phyloP scores from a whole-genome alignment of 2,329 filamentous ascomycete genomes.

The Diaporthe sp. region DNA sequence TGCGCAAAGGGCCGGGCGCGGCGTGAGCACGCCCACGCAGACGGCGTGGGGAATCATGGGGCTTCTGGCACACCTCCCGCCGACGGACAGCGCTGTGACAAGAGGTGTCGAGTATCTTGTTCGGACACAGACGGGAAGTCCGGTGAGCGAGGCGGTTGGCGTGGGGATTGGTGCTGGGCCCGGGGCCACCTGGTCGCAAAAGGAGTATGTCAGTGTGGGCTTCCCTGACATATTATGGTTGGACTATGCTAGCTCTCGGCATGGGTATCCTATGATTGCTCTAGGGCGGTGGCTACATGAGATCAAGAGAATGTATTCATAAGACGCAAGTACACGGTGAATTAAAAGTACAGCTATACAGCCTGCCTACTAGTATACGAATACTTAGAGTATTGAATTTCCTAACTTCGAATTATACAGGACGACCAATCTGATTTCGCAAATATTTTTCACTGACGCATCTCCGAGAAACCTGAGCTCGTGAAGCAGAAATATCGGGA shows the following conservation, averaged over 20 bases:
- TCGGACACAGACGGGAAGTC: conserved; percentile 26
- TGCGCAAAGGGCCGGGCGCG: conserved; percentile 17
- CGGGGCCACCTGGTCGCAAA: neutral
- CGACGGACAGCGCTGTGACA: neutral
- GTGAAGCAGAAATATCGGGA: too few relatives aligned
- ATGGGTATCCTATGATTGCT: conserved; percentile 26
- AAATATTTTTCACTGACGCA: neutral
- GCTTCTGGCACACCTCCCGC: neutral
- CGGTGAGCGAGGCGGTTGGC: neutral
- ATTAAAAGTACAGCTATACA: too few relatives aligned
- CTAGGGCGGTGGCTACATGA: conserved; percentile 6
- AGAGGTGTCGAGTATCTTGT: neutral
- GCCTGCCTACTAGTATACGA: too few relatives aligned
- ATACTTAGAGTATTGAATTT: too few relatives aligned
- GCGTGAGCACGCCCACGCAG: neutral
- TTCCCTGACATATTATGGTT: conserved; percentile 17
- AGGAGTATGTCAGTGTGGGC: conserved; percentile 16
- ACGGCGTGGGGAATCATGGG: neutral
- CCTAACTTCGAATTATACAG: too few relatives aligned
- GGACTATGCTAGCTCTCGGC: conserved; percentile 16
- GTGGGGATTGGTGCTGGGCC: neutral
- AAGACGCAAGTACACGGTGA: neutral
- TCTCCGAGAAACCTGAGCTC: too few relatives aligned
- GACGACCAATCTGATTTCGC: too few relatives aligned
- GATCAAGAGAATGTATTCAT: neutral